Base-by-base conservation (phyloP, 2,329 filamentous ascomycete species). In the Neurospora sp. region DNA sequence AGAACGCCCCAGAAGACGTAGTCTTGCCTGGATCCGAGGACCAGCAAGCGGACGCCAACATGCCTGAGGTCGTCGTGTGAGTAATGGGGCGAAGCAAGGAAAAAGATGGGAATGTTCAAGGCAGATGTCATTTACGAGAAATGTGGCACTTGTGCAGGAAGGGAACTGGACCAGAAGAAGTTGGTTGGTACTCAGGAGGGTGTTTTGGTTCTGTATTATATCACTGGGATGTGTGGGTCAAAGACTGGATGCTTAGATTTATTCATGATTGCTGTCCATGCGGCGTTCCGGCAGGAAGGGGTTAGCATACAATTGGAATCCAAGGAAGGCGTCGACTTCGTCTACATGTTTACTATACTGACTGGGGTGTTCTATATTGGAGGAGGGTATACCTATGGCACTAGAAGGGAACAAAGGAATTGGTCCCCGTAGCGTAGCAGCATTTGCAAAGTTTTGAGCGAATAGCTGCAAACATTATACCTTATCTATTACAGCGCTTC, bases 1-100 rank as follows among this genome's bases (percentile, higher is more conserved):
- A 92, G 67, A 83, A 84, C 11, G 86, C 82, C 6, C 82, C 84
- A 38, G 90, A 93, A 78, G 93, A 97, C 81, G 82, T 92, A 68
- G 89, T 96, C 72, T 86, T 92, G 71, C 89, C 91, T 0, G 86
- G 82, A 72, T 80, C 79, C 71, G 79, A 81, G 52, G 84, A 84
- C 36, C 73, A 74, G 13, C 67, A 72, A 8, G 28, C 58, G 38
- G 73, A 76, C 15, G 69, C 68, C 11, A 71, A 68, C 23, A 67
- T 67, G 13, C 70, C 72, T 13, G 74, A 76, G 68, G 71, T 75
- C 23, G 69, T 76, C 28, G 71, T 75, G 36, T 77, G 74, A 68
- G 67, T 38, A 11, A 52, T 28, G 11, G 19, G 58, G 70, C 10
- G 4, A 58, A 46, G 7, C 19, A 42, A 39, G 38, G 46, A 5